Conservation (phyloP, 1,139 yeast species). For the Candida sojae region DNA sequence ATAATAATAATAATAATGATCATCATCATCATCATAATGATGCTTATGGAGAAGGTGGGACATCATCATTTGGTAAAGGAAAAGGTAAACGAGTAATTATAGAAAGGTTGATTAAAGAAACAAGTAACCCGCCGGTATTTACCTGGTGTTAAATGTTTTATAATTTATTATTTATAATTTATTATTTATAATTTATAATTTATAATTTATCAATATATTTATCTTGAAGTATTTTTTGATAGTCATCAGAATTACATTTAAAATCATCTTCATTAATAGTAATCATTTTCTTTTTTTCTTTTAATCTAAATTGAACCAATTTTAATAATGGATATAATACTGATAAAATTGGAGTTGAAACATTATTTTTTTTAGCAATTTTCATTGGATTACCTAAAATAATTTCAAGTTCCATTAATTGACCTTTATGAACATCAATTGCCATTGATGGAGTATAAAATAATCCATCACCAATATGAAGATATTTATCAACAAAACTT, state of each 20-base stretch:
- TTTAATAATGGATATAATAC: slow-evolving; percentile 59
- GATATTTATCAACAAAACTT: slow-evolving; percentile 44
- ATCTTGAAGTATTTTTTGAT: slow-evolving; percentile 25
- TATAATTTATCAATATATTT: slow-evolving; percentile 10
- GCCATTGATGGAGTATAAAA: slow-evolving; percentile 75
- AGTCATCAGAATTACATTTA: slow-evolving; percentile 31
- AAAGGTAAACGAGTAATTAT: slow-evolving; percentile 52
- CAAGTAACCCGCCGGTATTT: slow-evolving; percentile 62
- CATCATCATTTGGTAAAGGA: slow-evolving; percentile 1
- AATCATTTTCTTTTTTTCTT: slow-evolving; percentile 53
- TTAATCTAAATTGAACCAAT: slow-evolving; percentile 59
- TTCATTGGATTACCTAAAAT: slow-evolving; percentile 72
- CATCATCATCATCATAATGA: slow-evolving; percentile 55
- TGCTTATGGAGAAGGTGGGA: neutral
- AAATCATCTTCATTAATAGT: slow-evolving; percentile 29
- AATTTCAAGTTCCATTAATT: slow-evolving; percentile 70
- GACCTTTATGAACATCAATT: slow-evolving; percentile 68
- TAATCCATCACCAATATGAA: slow-evolving; percentile 62
- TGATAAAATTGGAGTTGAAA: slow-evolving; percentile 59
- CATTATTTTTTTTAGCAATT: slow-evolving; percentile 54
- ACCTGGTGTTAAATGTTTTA: slow-evolving; percentile 56
- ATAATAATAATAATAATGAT: slow-evolving; percentile 24
- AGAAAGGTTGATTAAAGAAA: slow-evolving; percentile 61
- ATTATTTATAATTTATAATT: neutral
- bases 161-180: neutral